These are phyloP conservation scores for Petasospora fabianii DNA, from an alignment of 1,139 yeast genomes.

Conservation along the genomic window DNA sequence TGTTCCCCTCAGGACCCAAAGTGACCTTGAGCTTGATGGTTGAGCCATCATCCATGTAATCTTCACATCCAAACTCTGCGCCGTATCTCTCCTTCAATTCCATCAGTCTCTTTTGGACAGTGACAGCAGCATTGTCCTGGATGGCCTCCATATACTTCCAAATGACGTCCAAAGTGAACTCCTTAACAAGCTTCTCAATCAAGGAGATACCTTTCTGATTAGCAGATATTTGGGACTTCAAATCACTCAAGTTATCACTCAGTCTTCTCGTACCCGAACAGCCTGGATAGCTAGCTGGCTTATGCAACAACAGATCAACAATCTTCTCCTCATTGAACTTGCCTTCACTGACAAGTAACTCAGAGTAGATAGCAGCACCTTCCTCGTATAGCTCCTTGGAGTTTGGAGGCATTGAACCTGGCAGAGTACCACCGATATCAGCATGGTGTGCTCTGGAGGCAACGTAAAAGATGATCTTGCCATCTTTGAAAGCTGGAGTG, in stretches of 20 bases:
- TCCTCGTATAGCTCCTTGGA: slow-evolving; percentile 45
- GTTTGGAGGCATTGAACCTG: slow-evolving; percentile 48
- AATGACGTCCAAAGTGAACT: slow-evolving; percentile 36
- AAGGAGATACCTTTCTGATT: slow-evolving; percentile 44
- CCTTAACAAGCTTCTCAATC: slow-evolving; percentile 35
- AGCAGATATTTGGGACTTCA: slow-evolving; percentile 48
- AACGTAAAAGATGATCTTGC: slow-evolving; percentile 37
- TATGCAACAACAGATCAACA: slow-evolving; percentile 33
- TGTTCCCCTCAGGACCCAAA: slow-evolving; percentile 34
- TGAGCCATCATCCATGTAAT: slow-evolving; percentile 48
- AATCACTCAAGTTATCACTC: slow-evolving; percentile 44
- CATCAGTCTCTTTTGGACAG: slow-evolving; percentile 36
- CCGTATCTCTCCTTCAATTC: slow-evolving; percentile 27
- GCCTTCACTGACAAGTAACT: slow-evolving; percentile 37
- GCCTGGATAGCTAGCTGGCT: slow-evolving; percentile 41
- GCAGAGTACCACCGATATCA: slow-evolving; percentile 46
- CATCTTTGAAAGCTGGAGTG: slow-evolving; percentile 49
- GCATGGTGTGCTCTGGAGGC: slow-evolving; percentile 54
- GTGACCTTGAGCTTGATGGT: slow-evolving; percentile 36
- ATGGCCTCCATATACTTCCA: slow-evolving; percentile 44
- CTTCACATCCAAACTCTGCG: slow-evolving; percentile 33
- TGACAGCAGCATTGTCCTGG: slow-evolving; percentile 40
- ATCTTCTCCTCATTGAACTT: slow-evolving; percentile 40
- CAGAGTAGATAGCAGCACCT: slow-evolving; percentile 45
- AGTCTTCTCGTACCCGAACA: slow-evolving; percentile 46